Base-by-base conservation (phyloP, 306 rosid species). In the Castanospermum australe region DNA sequence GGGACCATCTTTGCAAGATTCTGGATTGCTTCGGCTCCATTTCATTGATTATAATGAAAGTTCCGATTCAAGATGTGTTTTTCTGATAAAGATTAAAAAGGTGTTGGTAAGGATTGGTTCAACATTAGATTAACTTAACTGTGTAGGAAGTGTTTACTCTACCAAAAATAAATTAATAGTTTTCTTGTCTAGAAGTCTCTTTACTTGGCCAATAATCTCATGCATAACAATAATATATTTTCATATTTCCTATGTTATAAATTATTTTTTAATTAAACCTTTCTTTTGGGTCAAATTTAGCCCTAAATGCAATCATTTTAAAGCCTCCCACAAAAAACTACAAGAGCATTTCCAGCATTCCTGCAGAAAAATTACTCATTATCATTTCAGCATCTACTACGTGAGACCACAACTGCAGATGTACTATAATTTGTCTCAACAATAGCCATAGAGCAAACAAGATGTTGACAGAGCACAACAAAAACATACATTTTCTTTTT, bases 71-170 rank as follows among this genome's bases (percentile, higher is more conserved):
- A 42, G 28, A 68, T 7, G 20, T 7, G 22, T 35, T n/a, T 35
- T 45, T 35, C 15, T n/a, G 0, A 63, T 11, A 5, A 32, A 59
- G 35, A 60, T 42, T 63, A n/a, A 47, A 75, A 13, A 30, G 59
- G 51, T 70, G 54, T 35, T 55, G 25, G 22, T 67, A 56, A 76
- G 78, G 67, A 4, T 59, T 75, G 25, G 13, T 68, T 47, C 45
- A 35, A 63, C 61, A 20, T 36, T 48, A 25, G 62, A 36, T 60
- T 14, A 69, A 22, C 24, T 42, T 38, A 39, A 36, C 56, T 45
- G 42, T 47, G 55, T 11, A 6, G 44, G 45, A 20, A 21, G 24
- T 39, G 41, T 74, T 55, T 14, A 57, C 54, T 60, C 17, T 12
- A 41, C 12, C 57, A 54, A 14, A 32, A 12, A 21, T 17, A 36